Conservation (phyloP, 257 asterid genomes). For the Voacanga thouarsii region DNA sequence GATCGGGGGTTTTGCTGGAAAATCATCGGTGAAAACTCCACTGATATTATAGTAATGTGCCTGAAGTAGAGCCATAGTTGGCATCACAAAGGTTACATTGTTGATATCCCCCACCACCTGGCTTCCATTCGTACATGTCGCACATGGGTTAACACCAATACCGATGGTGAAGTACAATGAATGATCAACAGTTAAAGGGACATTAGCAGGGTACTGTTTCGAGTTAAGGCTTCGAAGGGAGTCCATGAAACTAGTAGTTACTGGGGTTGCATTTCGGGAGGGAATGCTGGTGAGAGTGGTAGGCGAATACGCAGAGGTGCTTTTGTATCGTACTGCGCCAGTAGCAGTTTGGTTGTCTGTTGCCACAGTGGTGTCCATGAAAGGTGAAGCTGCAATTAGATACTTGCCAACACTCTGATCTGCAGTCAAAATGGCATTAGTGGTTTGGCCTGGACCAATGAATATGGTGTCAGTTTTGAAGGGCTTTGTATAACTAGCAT, state of each 20-base stretch:
- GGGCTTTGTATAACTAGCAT: constrained; percentile 61
- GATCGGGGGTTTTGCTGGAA: constrained; percentile 54
- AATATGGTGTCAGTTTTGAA: constrained; percentile 60
- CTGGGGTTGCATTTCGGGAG: constrained; percentile 43
- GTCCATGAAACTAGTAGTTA: constrained; percentile 39
- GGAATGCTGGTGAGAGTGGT: constrained; percentile 41
- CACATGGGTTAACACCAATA: constrained; percentile 62
- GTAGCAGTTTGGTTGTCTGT: constrained; percentile 55
- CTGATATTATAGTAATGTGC: constrained; percentile 54
- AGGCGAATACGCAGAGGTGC: constrained; percentile 30
- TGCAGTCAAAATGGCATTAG: constrained; percentile 50
- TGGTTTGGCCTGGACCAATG: constrained; percentile 78
- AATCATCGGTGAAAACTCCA: constrained; percentile 61
- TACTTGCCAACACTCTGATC: constrained; percentile 45
- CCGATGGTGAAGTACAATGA: constrained; percentile 56
- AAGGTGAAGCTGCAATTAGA: constrained; percentile 56
- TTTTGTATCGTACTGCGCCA: constrained; percentile 40
- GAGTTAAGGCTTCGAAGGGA: constrained; percentile 64
- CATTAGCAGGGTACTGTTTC: constrained; percentile 39
- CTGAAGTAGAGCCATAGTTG: constrained; percentile 56
- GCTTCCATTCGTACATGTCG: constrained; percentile 45
- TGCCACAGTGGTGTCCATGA: constrained; percentile 66
- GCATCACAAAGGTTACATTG: constrained; percentile 70
- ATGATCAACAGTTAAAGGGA: constrained; percentile 47
- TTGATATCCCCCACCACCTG: constrained; percentile 52